Evolutionary conservation across 306 rosid species (phyloP), one percentile per base, ranked within the genome.

Genomic region (Dryas alaskensis): DNA sequence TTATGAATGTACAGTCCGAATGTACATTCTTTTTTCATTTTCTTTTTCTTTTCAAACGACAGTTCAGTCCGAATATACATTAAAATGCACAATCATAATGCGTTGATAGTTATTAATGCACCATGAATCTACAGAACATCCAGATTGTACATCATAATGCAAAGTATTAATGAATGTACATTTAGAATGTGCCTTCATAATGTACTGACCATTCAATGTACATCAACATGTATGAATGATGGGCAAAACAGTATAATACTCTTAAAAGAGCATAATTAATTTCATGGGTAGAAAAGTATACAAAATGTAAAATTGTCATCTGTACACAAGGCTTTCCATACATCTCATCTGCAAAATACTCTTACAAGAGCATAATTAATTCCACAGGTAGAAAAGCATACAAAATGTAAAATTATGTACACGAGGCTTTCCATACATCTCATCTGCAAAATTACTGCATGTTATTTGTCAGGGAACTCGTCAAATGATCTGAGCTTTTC

Each of bases 401-500:
- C n/a, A 12, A 58, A 60, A 37, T n/a, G 37, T 31, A 13, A 7
- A 40, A 40, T 14, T 16, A 11, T 3, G 17, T 49, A 60, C 43
- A 19, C 7, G 40, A 42, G 37, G 45, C 59, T 64, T 70, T 45
- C 67, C 7, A 25, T 14, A 42, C 27, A 46, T 60, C n/a, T 65
- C 70, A 52, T 1, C 60, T 75, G 13, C 39, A 65, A 1, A 4
- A 46, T 60, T 65, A 69, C 74, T 54, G 81, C 55, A 13, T 74
- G 69, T 42, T 60, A 73, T 72, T 80, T 70, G 22, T 81, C 86
- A 68, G 87, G 67, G 57, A 85, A 76, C 52, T 82, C 85, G 67
- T 87, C 87, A 25, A 80, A 78, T 60, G 89, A 87, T 72, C 77
- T 82, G 78, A 93, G 81, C 85, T 86, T 93, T 70, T 84, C 79